phyloP scores from a whole-genome alignment of 305 asterid genomes.

The Fraxinus xanthoxyloides region DNA sequence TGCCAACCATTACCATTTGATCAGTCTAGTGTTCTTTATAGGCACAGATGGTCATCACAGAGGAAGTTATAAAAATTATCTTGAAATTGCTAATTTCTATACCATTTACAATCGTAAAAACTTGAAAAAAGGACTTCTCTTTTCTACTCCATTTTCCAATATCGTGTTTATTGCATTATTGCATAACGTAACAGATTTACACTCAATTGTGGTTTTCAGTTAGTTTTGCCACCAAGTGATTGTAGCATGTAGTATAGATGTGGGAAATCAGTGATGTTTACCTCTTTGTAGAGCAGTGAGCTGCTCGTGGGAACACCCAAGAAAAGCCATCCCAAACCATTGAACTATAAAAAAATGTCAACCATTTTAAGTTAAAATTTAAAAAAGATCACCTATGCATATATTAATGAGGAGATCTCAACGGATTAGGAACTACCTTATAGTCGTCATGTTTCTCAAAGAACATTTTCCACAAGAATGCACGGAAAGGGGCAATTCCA shows the following conservation, averaged over 20 bases:
- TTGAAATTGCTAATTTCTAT: neutral
- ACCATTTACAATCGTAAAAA: neutral
- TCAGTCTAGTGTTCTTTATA: neutral
- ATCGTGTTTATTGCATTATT: neutral
- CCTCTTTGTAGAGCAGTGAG: conserved; percentile 95
- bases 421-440: conserved; percentile 49
- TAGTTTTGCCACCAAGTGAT: neutral
- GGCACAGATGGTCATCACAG: neutral
- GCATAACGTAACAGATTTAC: neutral
- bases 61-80: neutral
- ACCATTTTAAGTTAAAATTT: neutral
- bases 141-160: neutral
- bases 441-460: conserved; percentile 91
- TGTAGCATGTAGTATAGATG: neutral
- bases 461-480: conserved; percentile 94
- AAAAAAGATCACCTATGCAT: neutral
- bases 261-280: conserved; percentile 10
- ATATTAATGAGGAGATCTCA: neutral
- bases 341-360: conserved; percentile 55
- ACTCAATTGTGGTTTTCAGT: neutral
- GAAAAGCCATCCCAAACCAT: conserved; percentile 94
- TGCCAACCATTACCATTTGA: conserved; percentile 21
- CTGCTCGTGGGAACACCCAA: conserved; percentile 98
- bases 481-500: conserved; percentile 95
- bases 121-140: neutral